Conservation (phyloP, 225 moss, liverwort and hornwort genomes). For the Pleurozium schreberi region DNA sequence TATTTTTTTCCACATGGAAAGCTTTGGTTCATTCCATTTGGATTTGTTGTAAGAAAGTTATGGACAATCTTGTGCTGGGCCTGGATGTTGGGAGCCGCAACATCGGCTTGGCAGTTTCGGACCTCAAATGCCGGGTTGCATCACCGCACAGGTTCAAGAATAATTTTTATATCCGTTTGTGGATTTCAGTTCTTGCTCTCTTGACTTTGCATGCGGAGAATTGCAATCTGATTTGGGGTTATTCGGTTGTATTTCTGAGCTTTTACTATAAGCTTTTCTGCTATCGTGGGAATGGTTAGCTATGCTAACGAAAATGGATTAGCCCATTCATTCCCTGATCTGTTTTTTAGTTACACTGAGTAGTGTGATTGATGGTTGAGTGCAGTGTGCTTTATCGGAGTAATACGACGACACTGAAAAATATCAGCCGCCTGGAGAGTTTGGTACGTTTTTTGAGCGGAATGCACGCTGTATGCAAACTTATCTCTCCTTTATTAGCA, state of each 20-base stretch:
- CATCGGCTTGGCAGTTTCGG: constrained; percentile 69
- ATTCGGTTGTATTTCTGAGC: not conserved
- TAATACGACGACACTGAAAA: constrained; percentile 52
- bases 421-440: constrained; percentile 42
- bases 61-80: no score
- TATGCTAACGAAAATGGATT: not conserved
- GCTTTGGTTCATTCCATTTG: no score
- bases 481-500: not conserved
- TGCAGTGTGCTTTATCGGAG: constrained; percentile 67
- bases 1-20: no score
- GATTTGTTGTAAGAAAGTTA: no score
- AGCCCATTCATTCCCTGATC: not conserved
- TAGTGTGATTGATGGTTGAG: not conserved
- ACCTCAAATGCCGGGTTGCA: constrained; percentile 45
- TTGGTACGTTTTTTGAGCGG: constrained; percentile 32
- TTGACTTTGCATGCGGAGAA: not conserved
- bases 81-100: constrained; percentile 72
- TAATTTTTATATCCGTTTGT: not conserved
- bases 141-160: constrained; percentile 52
- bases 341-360: not conserved
- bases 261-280: not conserved
- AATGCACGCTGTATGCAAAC: not conserved
- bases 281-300: not conserved
- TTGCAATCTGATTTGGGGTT: not conserved
- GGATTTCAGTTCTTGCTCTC: not conserved